A percentile compares a stretch with the other conserved stretches of the same genome.
Conservation (phyloP, 2,329 filamentous ascomycete genomes). For the Xenosphaeropsis pyriputrescens region DNA sequence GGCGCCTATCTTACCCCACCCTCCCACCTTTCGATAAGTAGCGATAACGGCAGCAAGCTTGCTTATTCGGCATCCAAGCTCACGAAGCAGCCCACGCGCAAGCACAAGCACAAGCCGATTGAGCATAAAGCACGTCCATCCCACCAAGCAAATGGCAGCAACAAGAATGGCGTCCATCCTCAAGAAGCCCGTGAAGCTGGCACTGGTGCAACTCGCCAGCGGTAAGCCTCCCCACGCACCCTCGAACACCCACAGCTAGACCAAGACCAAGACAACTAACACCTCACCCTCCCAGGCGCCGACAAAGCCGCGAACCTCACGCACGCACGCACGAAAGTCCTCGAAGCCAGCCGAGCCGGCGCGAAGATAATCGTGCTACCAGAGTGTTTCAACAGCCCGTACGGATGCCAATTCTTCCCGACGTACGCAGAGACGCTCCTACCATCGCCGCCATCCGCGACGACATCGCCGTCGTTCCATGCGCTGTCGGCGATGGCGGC, state of each 20-base stretch:
- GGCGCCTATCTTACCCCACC: too few species aligned
- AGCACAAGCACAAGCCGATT: too few species aligned
- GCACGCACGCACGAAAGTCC: constrained; percentile 68
- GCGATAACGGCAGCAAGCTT: too few species aligned
- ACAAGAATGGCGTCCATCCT: constrained; percentile 31
- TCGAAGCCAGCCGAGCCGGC: constrained; percentile 61
- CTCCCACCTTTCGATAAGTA: too few species aligned
- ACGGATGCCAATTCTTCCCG: constrained; percentile 83
- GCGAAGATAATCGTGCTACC: constrained; percentile 83
- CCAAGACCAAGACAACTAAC: too few species aligned
- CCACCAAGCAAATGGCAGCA: too few species aligned
- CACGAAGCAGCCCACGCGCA: too few species aligned
- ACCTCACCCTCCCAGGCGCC: constrained; percentile 31
- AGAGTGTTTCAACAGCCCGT: constrained; percentile 98
- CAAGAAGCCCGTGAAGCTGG: constrained; percentile 64
- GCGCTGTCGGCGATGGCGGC: constrained; percentile 67
- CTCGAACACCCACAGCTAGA: constrained; percentile 7
- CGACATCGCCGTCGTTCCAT: constrained; percentile 71
- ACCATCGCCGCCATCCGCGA: constrained; percentile 55
- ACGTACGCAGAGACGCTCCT: constrained; percentile 82
- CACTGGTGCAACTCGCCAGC: constrained; percentile 68
- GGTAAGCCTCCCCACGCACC: constrained; percentile 24
- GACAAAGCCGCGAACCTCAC: constrained; percentile 79
- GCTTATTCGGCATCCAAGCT: too few species aligned
- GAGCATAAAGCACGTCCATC: too few species aligned